phyloP scores from a whole-genome alignment of 306 rosid species.

The Fragaria nilgerrensis region DNA sequence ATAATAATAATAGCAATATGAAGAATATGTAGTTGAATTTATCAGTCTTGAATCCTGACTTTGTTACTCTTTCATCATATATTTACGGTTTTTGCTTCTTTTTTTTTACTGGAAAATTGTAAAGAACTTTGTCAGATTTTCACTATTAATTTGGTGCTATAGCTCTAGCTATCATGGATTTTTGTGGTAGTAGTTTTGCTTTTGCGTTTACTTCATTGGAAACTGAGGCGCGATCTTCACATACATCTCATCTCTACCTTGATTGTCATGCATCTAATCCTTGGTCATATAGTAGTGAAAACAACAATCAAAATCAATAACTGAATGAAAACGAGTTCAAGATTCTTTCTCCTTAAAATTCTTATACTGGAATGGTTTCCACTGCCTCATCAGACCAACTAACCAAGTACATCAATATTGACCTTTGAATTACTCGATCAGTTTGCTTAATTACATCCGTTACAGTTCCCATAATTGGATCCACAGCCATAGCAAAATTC shows the following conservation, averaged over 20 bases:
- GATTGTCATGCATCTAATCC: too few species aligned
- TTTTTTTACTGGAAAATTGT: background rate
- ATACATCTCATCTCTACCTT: background rate
- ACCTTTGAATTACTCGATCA: background rate
- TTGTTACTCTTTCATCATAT: background rate
- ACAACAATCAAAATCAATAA: background rate
- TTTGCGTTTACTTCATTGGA: background rate
- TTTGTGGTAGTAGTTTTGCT: background rate
- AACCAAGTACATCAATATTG: background rate
- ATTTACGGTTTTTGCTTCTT: background rate
- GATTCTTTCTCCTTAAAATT: background rate
- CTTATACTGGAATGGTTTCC: background rate
- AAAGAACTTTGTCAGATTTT: too few species aligned
- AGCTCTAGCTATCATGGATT: too few species aligned
- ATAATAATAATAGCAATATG: background rate
- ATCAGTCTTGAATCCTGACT: background rate
- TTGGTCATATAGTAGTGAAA: background rate
- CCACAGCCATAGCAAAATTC: constrained; percentile 50
- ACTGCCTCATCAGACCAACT: background rate
- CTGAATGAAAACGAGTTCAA: background rate
- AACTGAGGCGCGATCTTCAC: background rate
- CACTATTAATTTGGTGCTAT: too few species aligned
- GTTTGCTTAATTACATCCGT: constrained; percentile 3
- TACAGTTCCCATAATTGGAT: constrained; percentile 14
- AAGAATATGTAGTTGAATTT: background rate